Base-by-base conservation (phyloP, 768 basidiomycete species). In the Cyclocybe aegerita region DNA sequence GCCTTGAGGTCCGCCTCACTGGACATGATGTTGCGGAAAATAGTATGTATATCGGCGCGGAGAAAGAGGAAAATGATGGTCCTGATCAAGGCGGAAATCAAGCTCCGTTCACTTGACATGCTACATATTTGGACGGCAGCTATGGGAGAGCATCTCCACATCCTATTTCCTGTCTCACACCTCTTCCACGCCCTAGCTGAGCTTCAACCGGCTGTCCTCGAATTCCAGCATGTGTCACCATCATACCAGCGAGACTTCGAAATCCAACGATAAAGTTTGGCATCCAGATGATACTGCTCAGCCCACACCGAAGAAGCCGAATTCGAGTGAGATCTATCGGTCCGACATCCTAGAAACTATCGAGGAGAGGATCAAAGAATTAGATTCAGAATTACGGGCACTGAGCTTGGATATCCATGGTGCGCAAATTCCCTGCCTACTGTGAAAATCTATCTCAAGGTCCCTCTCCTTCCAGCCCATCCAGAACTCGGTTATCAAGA, bases 401-500 rank as follows among this genome's bases (percentile, higher is more conserved):
- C 67, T 92, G 14, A 90, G 88, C 61, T 66, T 88, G 31, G 83
- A 87, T 59, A 88, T 93, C n/a, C 87, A 86, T 54, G 78, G 88
- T 86, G 58, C 35, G 75, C 36, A 30, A 10, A n/a, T 17, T 33
- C n/a, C 9, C 5, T 12, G 23, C 44, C 39, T 38, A 29, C n/a
- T 29, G 29, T 4, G 16, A 29, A 37, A 10, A 33, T 7, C 1
- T 23, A 3, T 38, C 7, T n/a, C 7, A 17, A 49, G 15, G 33
- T 39, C 48, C 41, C 36, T 16, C 9, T 16, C 17, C 11, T 16
- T 53, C 7, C 58, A 90, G 89, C 73, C 12, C 84, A 85, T 55
- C 88, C 88, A 1, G 89, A 91, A 63, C 68, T 88, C 11, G 74
- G 65, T 40, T 90, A 79, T 54, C 72, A 87, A 61, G 90, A 91